phyloP scores from a whole-genome alignment of 176 grass and related monocot genomes.

The Oryza punctata region DNA sequence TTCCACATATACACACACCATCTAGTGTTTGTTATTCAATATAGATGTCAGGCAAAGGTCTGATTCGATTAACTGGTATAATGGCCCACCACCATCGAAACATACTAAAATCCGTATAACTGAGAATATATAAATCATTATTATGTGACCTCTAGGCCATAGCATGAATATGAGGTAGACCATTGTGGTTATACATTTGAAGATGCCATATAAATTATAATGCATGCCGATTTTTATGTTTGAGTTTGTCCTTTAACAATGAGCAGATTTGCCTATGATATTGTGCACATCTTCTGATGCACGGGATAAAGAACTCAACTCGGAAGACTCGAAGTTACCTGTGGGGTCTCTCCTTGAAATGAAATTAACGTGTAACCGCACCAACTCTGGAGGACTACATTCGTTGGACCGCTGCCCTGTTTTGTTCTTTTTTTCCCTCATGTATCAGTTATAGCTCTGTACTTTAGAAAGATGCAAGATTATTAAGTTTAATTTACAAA shows the following conservation, averaged over 20 bases:
- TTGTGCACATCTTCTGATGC: conserved; percentile 89
- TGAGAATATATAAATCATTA: neutral
- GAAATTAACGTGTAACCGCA: neutral
- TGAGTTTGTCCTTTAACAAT: conserved; percentile 58
- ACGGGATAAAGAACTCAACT: conserved; percentile 22
- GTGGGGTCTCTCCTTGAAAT: neutral
- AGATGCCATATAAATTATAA: neutral
- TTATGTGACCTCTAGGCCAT: neutral
- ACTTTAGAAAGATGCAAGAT: neutral
- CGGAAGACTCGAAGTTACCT: neutral
- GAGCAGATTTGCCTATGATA: conserved; percentile 83
- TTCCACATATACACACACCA: too few species aligned
- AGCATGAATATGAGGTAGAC: neutral
- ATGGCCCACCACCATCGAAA: neutral
- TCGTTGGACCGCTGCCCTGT: neutral
- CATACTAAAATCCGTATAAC: neutral
- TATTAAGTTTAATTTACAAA: neutral
- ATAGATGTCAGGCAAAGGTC: neutral
- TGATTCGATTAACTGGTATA: neutral
- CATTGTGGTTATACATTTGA: neutral
- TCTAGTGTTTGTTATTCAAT: neutral
- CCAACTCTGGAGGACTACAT: neutral
- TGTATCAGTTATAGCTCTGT: neutral
- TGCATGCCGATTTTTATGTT: conserved; percentile 8
- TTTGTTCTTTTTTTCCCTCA: neutral